Evolutionary conservation across 2,329 filamentous ascomycete species (phyloP), one percentile per base, ranked within the genome.

Genomic region (Pyrenochaeta sp.): DNA sequence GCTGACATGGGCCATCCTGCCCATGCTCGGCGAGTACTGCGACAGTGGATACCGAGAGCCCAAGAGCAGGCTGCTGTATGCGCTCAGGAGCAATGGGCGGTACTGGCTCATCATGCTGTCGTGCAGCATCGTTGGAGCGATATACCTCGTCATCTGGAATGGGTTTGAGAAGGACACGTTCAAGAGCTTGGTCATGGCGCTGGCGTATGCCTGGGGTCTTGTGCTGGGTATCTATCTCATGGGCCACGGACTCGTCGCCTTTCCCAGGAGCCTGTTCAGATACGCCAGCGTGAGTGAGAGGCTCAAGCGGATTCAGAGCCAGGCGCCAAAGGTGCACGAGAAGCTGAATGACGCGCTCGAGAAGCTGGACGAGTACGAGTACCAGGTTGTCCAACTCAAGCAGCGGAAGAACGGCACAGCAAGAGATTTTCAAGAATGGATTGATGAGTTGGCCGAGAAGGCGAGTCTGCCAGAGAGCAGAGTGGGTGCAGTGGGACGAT

Each of bases 161-260:
- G 88, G 89, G 1, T 85, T 90, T 58, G 81, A 85, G 18, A 81
- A 87, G 46, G 79, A 77, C 2, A 87, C 86, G 0, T 79, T 97
- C 58, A 96, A 96, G 74, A 86, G 83, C 23, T 77, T 95, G 27
- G 81, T 96, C 53, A 96, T 99, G 89, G 93, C 94, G 10, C 77
- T 97, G 47, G 89, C 93, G 24, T 99, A 99, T 71, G 90, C 90
- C 48, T 97, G 92, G 88, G 91, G 92, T 60, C 75, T 99, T 59
- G 80, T 93, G 4, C 79, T 97, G 38, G 94, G 92, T 31, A 96
- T 99, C 51, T 97, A 96, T 65, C 80, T 99, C 27, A 97, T 99
- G 93, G 94, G 94, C 6, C 94, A 99, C 71, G 94, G 94, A 6
- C 79, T 99, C 18, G 94, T 99, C 21, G 88, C 92, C 1, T 88